Evolutionary conservation across 1,284 basidiomycete genomes (phyloP).

Genomic region (Cryptococcus jaspeensis): DNA sequence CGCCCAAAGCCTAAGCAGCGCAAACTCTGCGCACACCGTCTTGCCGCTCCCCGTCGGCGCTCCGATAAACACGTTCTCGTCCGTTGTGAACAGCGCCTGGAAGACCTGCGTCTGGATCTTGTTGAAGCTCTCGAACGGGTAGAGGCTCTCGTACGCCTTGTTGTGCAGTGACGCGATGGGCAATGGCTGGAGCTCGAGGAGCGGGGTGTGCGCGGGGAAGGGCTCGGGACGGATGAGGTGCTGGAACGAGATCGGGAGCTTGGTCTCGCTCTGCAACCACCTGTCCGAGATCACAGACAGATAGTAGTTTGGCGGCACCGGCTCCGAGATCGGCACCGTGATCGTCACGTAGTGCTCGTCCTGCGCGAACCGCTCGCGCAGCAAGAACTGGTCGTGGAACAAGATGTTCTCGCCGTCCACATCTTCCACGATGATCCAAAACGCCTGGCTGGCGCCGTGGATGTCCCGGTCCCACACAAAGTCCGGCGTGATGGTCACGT

Average conservation of each 20-base stretch:
- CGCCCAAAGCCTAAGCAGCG: conserved; percentile 86
- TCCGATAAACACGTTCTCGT: conserved; percentile 94
- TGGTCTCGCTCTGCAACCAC: conserved; percentile 93
- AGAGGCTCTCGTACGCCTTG: conserved; percentile 83
- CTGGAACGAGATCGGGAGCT: conserved; percentile 94
- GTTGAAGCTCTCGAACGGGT: conserved; percentile 85
- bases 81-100: conserved; percentile 92
- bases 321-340: conserved; percentile 94
- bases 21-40: conserved; percentile 96
- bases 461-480: conserved; percentile 97
- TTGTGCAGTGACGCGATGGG: conserved; percentile 90
- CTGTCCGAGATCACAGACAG: conserved; percentile 92
- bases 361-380: conserved; percentile 85
- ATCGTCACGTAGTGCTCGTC: conserved; percentile 92
- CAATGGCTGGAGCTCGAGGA: conserved; percentile 88
- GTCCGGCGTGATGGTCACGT: conserved; percentile 88
- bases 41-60: conserved; percentile 97
- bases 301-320: conserved; percentile 96
- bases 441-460: conserved; percentile 82
- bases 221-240: conserved; percentile 96
- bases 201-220: conserved; percentile 87
- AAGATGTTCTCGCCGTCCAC: conserved; percentile 95
- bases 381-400: conserved; percentile 89
- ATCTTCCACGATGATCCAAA: conserved; percentile 93
- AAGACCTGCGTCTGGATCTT: conserved; percentile 99